A percentile compares a stretch with the other conserved stretches of the same genome.
Conservation (phyloP, 495 filamentous ascomycete species). For the Aspergillus ellipticus region DNA sequence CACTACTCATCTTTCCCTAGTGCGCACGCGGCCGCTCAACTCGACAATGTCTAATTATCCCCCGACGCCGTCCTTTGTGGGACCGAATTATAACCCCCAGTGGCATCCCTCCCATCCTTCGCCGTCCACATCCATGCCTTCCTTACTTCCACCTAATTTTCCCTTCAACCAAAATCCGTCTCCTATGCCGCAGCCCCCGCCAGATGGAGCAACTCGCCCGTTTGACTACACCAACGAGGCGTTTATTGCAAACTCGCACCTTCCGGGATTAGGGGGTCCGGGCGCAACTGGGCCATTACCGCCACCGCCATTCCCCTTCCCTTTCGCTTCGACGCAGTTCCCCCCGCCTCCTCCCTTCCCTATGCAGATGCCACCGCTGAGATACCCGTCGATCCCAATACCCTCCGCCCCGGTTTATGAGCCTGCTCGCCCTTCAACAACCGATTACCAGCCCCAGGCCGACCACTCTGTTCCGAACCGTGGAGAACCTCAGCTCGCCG, state of each 20-base stretch:
- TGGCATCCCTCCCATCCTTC: slow-evolving; percentile 31
- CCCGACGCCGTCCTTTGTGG: slow-evolving; percentile 48
- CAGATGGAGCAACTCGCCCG: slow-evolving; percentile 3
- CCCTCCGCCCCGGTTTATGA: slow-evolving; percentile 17
- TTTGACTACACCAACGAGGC: slow-evolving; percentile 23
- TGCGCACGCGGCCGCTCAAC: neutral
- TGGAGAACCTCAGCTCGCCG: slow-evolving; percentile 5
- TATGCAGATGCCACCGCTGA: slow-evolving; percentile 22
- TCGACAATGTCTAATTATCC: slow-evolving; percentile 55
- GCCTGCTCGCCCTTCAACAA: slow-evolving; percentile 3
- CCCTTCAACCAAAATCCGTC: slow-evolving; percentile 18
- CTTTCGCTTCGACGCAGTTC: slow-evolving; percentile 26
- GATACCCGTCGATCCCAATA: slow-evolving; percentile 23
- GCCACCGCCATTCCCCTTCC: slow-evolving; percentile 31
- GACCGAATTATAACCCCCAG: slow-evolving; percentile 30
- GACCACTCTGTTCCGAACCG: neutral
- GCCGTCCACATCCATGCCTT: slow-evolving; percentile 12
- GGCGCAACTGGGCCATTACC: slow-evolving; percentile 20
- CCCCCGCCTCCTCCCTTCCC: slow-evolving; percentile 25
- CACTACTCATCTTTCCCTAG: neutral
- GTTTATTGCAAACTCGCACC: slow-evolving; percentile 27
- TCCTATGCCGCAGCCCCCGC: slow-evolving; percentile 8
- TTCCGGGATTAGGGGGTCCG: slow-evolving; percentile 22
- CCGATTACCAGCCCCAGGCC: slow-evolving; percentile 6
- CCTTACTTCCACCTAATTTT: slow-evolving; percentile 23